Percentiles rank a stretch among this genome's conserved stretches.
phyloP scores from a whole-genome alignment of 371 early-diverging fungal genomes.

The Syncephalastrum sp. region DNA sequence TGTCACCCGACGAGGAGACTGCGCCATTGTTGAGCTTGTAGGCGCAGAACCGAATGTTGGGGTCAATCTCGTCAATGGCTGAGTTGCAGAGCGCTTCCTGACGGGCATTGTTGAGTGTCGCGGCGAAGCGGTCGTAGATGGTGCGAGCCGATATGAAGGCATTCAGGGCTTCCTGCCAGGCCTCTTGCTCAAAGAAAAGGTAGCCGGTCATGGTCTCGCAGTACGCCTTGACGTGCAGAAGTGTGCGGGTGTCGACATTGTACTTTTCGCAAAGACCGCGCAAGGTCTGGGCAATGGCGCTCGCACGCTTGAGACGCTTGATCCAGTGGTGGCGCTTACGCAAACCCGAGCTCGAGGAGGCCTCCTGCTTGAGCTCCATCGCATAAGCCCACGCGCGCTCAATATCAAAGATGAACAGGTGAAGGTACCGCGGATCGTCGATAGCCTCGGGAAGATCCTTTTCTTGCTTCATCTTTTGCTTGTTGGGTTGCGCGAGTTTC shows the following conservation, averaged over 20 bases:
- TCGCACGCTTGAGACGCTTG: constrained; percentile 64
- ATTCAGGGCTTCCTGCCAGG: constrained; percentile 71
- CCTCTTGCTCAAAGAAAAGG: constrained; percentile 63
- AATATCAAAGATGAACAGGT: constrained; percentile 63
- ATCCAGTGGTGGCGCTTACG: constrained; percentile 70
- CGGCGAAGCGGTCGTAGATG: constrained; percentile 68
- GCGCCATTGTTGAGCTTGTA: constrained; percentile 49
- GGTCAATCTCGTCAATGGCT: constrained; percentile 77
- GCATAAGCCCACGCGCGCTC: constrained; percentile 84
- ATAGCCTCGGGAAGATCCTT: constrained; percentile 50
- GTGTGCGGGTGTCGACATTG: constrained; percentile 53
- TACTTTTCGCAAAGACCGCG: constrained; percentile 52
- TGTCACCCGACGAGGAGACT: no score
- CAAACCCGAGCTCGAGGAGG: constrained; percentile 55
- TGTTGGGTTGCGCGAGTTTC: constrained; percentile 57
- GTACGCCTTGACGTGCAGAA: constrained; percentile 75
- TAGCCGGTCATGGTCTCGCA: constrained; percentile 68
- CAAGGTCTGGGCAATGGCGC: constrained; percentile 51
- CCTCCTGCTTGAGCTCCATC: constrained; percentile 72
- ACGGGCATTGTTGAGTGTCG: constrained; percentile 43
- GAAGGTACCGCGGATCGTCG: constrained; percentile 55
- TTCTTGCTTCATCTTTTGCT: constrained; percentile 43
- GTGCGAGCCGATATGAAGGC: constrained; percentile 28
- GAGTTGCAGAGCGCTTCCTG: constrained; percentile 67
- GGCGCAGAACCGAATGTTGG: constrained; percentile 79